These are phyloP conservation scores for Colletotrichum siamense DNA, from an alignment of 2,329 filamentous ascomycete species.

Conservation along the genomic window DNA sequence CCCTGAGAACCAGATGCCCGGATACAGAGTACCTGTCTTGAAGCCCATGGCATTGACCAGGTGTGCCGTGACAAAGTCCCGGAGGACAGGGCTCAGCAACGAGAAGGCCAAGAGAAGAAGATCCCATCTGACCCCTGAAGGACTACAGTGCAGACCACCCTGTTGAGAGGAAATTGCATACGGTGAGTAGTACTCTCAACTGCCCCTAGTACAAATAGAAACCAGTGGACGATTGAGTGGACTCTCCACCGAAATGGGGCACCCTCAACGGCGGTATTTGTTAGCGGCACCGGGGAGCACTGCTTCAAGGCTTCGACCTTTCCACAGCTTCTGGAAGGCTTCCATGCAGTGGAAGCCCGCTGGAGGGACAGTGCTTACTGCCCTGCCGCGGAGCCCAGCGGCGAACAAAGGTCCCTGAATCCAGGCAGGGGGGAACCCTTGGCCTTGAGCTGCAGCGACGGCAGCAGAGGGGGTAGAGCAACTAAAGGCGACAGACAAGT, in stretches of 20 bases:
- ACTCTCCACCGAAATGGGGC: not conserved
- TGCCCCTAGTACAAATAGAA: not conserved
- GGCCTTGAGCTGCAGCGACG: not conserved
- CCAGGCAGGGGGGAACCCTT: constrained; percentile 1
- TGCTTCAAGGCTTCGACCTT: constrained; percentile 6
- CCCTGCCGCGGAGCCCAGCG: not conserved
- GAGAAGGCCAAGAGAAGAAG: not conserved
- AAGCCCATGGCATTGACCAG: not conserved
- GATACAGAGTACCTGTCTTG: not conserved
- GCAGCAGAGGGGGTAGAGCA: not conserved
- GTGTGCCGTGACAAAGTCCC: not conserved
- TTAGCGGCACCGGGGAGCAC: not conserved
- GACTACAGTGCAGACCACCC: not conserved
- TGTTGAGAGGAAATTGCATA: not conserved
- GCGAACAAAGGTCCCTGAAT: constrained; percentile 16
- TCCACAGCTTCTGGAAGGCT: constrained; percentile 21
- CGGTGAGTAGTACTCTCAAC: not conserved
- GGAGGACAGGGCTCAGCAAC: not conserved
- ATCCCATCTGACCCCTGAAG: not conserved
- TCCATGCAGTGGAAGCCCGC: constrained; percentile 5
- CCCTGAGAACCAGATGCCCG: constrained; percentile 5
- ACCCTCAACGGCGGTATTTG: not conserved
- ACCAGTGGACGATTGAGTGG: not conserved
- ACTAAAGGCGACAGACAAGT: not conserved
- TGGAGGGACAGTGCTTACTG: constrained; percentile 4